Evolutionary conservation across 495 filamentous ascomycete genomes (phyloP), one percentile per base, ranked within the genome.

Genomic region (Neurospora sp.): DNA sequence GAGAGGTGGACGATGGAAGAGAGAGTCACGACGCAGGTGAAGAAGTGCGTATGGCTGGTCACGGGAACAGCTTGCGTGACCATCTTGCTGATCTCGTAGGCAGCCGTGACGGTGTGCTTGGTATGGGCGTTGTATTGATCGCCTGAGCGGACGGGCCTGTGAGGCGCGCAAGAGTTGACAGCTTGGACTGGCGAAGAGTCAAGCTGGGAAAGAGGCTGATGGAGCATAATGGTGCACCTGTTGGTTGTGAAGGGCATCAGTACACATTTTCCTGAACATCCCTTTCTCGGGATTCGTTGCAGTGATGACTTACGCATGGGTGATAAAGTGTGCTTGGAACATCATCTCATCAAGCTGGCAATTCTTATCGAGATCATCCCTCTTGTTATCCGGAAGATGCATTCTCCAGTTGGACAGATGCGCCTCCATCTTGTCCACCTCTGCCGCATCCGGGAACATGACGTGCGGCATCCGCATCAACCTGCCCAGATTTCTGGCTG

Each of bases 311-410:
- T 80, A 88, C 82, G 89, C 90, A 78, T 92, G 88, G 39, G 91
- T 88, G 70, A 96, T 90, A 89, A 96, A 94, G 72, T 91, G 91
- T 12, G 93, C 93, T 78, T 97, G 93, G 84, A 97, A 96, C 83
- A 97, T 89, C 87, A 97, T 91, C 83, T 96, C 93, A 77, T 97
- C 94, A 11, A 94, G 86, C 41, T 90, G 84, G 39, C 90, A 87
- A 73, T 91, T 88, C 73, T 88, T 87, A 46, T 87, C 87, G 72
- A 95, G 82, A 41, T 93, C 86, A 73, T 92, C 88, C 71, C 85
- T 85, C 82, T 96, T 96, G n/a, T 85, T 86, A 46, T 88, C 84
- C 0, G 94, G 94, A 8, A 97, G 85, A 77, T 95, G 92, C 71
- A 94, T 88, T 62, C 87, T 86, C 92, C 93, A 96, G 83, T 93